These are phyloP conservation scores for Coniochaeta prunicola DNA, from an alignment of 2,329 filamentous ascomycete species.

Conservation along the genomic window DNA sequence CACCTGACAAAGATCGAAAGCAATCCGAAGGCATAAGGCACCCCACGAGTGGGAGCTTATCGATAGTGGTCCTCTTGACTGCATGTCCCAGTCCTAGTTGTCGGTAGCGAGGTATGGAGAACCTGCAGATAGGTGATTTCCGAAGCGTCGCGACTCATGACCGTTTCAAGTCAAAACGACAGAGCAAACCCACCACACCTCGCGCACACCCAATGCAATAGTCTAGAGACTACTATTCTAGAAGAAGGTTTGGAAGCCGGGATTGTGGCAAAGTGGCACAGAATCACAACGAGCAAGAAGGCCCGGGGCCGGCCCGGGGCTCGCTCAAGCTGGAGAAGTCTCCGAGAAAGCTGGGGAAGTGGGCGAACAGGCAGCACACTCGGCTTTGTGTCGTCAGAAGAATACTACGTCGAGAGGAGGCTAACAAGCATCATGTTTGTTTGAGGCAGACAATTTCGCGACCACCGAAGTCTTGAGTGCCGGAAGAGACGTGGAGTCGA, in stretches of 20 bases:
- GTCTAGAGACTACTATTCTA: neutral
- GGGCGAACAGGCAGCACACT: neutral
- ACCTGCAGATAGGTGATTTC: neutral
- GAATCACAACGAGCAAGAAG: neutral
- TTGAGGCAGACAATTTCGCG: neutral
- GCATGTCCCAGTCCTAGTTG: neutral
- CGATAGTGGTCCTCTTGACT: neutral
- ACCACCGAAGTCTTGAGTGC: neutral
- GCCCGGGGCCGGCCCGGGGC: neutral
- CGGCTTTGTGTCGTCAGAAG: neutral
- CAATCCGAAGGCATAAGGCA: too few relatives aligned
- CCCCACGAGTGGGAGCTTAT: neutral
- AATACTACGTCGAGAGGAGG: neutral
- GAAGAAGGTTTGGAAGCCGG: neutral
- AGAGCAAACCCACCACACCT: neutral
- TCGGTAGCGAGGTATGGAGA: neutral
- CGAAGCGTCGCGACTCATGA: neutral
- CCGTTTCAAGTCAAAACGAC: neutral
- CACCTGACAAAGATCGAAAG: neutral
- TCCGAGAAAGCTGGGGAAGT: conserved; percentile 1
- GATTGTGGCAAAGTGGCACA: neutral
- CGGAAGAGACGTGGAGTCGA: neutral
- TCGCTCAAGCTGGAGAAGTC: neutral
- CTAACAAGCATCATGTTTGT: neutral
- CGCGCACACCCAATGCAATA: neutral